Evolutionary conservation across 352 stramenopile species (phyloP).

Genomic region (Pythium utonaiense): DNA sequence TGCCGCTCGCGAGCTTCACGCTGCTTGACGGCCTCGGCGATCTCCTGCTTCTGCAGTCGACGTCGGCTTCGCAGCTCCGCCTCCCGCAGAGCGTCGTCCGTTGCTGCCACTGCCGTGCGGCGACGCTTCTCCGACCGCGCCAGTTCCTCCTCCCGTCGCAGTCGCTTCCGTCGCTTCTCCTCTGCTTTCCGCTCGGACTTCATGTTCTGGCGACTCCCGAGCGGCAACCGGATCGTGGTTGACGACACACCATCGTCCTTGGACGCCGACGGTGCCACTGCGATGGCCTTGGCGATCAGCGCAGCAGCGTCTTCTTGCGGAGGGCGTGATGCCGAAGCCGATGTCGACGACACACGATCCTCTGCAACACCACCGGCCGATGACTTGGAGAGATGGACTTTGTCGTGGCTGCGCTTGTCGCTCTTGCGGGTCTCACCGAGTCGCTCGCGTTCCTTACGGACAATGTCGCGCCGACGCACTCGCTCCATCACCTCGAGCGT

Average conservation of each 20-base stretch:
- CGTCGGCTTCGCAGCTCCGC: conserved; percentile 70
- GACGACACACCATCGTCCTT: conserved; percentile 18
- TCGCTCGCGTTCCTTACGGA: conserved; percentile 69
- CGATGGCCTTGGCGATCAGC: conserved; percentile 17
- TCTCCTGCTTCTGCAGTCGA: conserved; percentile 64
- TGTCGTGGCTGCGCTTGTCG: conserved; percentile 30
- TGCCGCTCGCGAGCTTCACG: conserved; percentile 63
- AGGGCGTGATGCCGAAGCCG: neutral
- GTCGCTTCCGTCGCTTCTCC: conserved; percentile 76
- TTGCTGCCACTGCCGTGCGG: conserved; percentile 71
- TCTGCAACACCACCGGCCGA: neutral
- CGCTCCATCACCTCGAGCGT: conserved; percentile 77
- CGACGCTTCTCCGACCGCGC: conserved; percentile 68
- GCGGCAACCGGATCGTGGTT: conserved; percentile 58
- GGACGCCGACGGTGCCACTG: conserved; percentile 4
- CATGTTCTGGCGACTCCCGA: conserved; percentile 63
- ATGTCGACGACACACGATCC: neutral
- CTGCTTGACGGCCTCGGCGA: conserved; percentile 51
- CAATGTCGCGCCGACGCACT: conserved; percentile 58
- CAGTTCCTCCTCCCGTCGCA: conserved; percentile 73
- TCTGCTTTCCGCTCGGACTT: conserved; percentile 85
- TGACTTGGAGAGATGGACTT: neutral
- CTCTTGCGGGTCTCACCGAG: conserved; percentile 56
- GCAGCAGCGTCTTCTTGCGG: conserved; percentile 1
- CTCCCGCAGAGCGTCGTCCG: conserved; percentile 76